Conservation (phyloP, 163 green algal species). For the Chlorella variabilis region DNA sequence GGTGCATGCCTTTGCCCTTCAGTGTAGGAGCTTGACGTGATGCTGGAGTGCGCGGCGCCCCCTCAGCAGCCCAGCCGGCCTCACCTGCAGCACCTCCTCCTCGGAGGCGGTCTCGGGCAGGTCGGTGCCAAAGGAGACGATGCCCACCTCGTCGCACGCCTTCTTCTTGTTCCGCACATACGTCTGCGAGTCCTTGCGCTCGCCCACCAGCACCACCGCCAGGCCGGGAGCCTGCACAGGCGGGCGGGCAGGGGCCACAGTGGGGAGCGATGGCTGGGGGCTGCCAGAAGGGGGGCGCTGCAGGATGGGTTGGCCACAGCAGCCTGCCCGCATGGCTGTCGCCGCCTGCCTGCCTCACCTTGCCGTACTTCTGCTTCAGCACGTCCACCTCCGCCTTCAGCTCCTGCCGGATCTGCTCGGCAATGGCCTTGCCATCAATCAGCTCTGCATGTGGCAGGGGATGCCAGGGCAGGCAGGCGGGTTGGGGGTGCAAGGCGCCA, state of each 20-base stretch:
- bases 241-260: too few relatives aligned
- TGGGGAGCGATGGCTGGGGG: too few relatives aligned
- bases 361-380: constrained; percentile 74
- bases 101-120: constrained; percentile 80
- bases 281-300: too few relatives aligned
- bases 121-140: constrained; percentile 81
- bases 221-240: constrained; percentile 85
- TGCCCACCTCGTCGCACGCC: constrained; percentile 82
- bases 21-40: too few relatives aligned
- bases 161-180: constrained; percentile 96
- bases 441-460: constrained; percentile 54
- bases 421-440: constrained; percentile 93
- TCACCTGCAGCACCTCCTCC: constrained; percentile 77
- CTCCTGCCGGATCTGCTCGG: constrained; percentile 85
- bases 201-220: constrained; percentile 93
- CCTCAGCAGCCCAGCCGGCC: background rate
- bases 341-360: constrained; percentile 55
- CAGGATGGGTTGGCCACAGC: background rate
- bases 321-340: background rate
- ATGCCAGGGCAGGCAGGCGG: too few relatives aligned
- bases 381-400: constrained; percentile 74
- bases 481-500: too few relatives aligned
- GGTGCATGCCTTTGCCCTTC: too few relatives aligned
- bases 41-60: too few relatives aligned
- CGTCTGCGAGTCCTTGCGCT: constrained; percentile 90